These are phyloP conservation scores for Penstemon barbatus DNA, from an alignment of 257 asterid species.

Conservation along the genomic window DNA sequence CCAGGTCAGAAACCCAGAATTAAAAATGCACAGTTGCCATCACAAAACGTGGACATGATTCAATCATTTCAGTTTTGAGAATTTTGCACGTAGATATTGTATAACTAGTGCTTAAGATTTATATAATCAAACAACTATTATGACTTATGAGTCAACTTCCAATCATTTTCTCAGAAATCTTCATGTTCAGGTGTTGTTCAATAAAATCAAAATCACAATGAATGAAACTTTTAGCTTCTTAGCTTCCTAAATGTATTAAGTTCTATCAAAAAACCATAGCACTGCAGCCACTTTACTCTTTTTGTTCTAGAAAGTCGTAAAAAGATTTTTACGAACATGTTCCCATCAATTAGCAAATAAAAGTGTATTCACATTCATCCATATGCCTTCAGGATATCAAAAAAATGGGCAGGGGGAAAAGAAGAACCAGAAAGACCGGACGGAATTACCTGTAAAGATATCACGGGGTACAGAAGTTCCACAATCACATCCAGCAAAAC, in stretches of 20 bases:
- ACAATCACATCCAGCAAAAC: conserved; percentile 86
- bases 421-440: conserved; percentile 16
- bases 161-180: not conserved
- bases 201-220: conserved; percentile 11
- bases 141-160: not conserved
- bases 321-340: conserved; percentile 15
- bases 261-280: conserved; percentile 19
- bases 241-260: not conserved
- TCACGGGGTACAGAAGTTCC: conserved; percentile 84
- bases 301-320: conserved; percentile 5
- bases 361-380: conserved; percentile 9
- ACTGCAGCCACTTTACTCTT: not conserved
- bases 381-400: conserved; percentile 20
- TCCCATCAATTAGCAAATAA: conserved; percentile 19
- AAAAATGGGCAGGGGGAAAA: conserved; percentile 10
- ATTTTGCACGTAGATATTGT: not conserved
- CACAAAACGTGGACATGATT: not conserved
- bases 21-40: not conserved
- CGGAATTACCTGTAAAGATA: conserved; percentile 76
- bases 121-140: not conserved
- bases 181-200: conserved; percentile 18
- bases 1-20: not conserved
- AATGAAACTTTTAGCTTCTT: not conserved
- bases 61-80: conserved; percentile 14
- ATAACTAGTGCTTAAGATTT: not conserved